Evolutionary conservation across 177 flowering plant species (phyloP).

Genomic region (Tripterygium wilfordii): DNA sequence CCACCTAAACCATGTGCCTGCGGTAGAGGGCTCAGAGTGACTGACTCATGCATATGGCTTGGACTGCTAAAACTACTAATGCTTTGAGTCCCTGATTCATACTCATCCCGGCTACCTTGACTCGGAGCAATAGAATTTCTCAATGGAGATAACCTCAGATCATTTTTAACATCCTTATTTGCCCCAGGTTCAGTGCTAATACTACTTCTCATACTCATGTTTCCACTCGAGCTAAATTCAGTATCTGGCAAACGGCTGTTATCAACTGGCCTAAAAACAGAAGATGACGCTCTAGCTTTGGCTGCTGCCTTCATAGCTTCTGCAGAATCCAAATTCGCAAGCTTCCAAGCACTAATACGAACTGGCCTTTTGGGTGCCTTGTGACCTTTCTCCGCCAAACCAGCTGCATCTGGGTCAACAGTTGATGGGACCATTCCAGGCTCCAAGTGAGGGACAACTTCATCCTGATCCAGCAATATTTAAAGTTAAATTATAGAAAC

Average conservation of each 20-base stretch:
- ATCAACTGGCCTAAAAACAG: slow-evolving; percentile 82
- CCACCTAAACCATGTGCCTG: slow-evolving; percentile 33
- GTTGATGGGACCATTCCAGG: slow-evolving; percentile 96
- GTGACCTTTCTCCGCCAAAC: slow-evolving; percentile 44
- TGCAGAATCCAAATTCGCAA: slow-evolving; percentile 77
- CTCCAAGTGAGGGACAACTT: slow-evolving; percentile 90
- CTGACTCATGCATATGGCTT: slow-evolving; percentile 67
- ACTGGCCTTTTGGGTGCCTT: slow-evolving; percentile 61
- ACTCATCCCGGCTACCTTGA: slow-evolving; percentile 78
- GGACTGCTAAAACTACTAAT: slow-evolving; percentile 91
- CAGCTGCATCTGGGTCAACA: slow-evolving; percentile 88
- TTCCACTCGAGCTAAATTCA: slow-evolving; percentile 74
- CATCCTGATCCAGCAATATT: slow-evolving; percentile 53
- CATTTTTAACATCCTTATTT: slow-evolving; percentile 52
- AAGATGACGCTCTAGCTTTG: slow-evolving; percentile 94
- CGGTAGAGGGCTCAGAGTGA: slow-evolving; percentile 77
- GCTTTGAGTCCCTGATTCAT: slow-evolving; percentile 81
- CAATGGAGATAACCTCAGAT: slow-evolving; percentile 32
- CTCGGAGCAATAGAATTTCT: slow-evolving; percentile 69
- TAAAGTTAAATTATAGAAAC: too few relatives aligned
- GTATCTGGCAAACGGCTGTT: slow-evolving; percentile 43
- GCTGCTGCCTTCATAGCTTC: slow-evolving; percentile 92
- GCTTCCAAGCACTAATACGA: slow-evolving; percentile 88
- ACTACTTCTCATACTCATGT: slow-evolving; percentile 73
- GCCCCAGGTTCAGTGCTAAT: slow-evolving; percentile 59